These are phyloP conservation scores for Septoria petroselini DNA, from an alignment of 2,329 filamentous ascomycete species.

Conservation along the genomic window DNA sequence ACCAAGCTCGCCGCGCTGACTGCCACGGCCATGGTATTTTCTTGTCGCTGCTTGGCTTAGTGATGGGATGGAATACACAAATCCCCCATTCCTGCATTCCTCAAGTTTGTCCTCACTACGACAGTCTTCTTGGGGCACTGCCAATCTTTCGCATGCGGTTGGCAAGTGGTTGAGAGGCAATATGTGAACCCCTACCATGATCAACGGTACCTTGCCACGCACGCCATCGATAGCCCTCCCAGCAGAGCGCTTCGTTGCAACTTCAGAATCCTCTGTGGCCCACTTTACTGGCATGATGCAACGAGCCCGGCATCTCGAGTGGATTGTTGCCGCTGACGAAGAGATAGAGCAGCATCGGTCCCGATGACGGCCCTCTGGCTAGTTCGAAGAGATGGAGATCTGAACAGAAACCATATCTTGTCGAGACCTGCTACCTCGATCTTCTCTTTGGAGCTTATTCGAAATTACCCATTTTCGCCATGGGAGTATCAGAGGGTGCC, in stretches of 20 bases:
- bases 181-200: background rate
- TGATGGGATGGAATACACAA: too few species aligned
- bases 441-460: too few species aligned
- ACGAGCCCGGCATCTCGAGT: background rate
- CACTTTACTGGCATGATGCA: background rate
- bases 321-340: background rate
- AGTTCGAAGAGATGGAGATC: too few species aligned
- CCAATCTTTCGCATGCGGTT: background rate
- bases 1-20: too few species aligned
- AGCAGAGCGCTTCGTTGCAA: background rate
- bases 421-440: too few species aligned
- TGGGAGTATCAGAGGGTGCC: background rate
- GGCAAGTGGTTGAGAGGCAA: background rate
- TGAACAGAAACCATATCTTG: too few species aligned
- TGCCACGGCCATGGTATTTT: too few species aligned
- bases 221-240: background rate
- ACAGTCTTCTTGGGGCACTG: too few species aligned
- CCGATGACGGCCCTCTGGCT: background rate
- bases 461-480: background rate
- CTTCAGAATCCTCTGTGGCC: background rate
- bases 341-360: background rate
- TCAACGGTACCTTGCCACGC: background rate
- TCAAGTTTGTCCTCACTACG: too few species aligned
- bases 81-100: too few species aligned
- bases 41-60: too few species aligned